Evolutionary conservation across 2,329 filamentous ascomycete genomes (phyloP).

Genomic region (Paecilomyces dactylethromorphus): DNA sequence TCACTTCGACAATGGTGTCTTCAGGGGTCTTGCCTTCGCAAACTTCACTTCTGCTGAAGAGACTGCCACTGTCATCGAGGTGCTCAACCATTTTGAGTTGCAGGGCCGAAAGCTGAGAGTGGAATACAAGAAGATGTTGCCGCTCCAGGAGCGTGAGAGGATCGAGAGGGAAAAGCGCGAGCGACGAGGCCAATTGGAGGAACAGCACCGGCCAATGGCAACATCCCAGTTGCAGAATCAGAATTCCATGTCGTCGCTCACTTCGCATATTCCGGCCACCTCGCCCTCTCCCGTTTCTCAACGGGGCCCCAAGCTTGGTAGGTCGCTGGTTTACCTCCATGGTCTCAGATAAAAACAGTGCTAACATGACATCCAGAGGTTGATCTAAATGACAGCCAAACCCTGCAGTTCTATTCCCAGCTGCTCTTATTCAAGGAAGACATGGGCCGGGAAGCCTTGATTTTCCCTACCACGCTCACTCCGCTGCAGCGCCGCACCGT

Average conservation of each 20-base stretch:
- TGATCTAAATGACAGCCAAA: constrained; percentile 85
- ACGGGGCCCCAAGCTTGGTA: constrained; percentile 34
- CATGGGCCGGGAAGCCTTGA: constrained; percentile 66
- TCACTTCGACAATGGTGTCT: constrained; percentile 97
- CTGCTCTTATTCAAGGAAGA: constrained; percentile 84
- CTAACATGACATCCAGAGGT: constrained; percentile 50
- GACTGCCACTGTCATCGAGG: constrained; percentile 84
- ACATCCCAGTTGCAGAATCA: constrained; percentile 68
- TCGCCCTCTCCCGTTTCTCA: constrained; percentile 63
- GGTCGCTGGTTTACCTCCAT: constrained; percentile 3
- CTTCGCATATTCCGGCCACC: constrained; percentile 56
- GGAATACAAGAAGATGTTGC: constrained; percentile 99
- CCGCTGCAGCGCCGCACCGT: constrained; percentile 83
- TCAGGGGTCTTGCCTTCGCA: constrained; percentile 90
- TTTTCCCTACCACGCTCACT: constrained; percentile 74
- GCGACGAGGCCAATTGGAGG: constrained; percentile 88
- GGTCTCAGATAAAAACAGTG: not conserved
- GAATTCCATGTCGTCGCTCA: constrained; percentile 75
- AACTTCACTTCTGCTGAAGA: constrained; percentile 97
- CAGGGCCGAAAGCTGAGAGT: constrained; percentile 91
- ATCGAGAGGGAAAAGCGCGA: constrained; percentile 97
- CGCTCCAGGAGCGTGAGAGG: constrained; percentile 84
- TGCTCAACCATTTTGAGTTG: constrained; percentile 92
- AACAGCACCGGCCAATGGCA: constrained; percentile 77
- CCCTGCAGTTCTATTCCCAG: constrained; percentile 83